These are phyloP conservation scores for Neurospora sp. DNA, from an alignment of 2,329 filamentous ascomycete species.

Conservation along the genomic window DNA sequence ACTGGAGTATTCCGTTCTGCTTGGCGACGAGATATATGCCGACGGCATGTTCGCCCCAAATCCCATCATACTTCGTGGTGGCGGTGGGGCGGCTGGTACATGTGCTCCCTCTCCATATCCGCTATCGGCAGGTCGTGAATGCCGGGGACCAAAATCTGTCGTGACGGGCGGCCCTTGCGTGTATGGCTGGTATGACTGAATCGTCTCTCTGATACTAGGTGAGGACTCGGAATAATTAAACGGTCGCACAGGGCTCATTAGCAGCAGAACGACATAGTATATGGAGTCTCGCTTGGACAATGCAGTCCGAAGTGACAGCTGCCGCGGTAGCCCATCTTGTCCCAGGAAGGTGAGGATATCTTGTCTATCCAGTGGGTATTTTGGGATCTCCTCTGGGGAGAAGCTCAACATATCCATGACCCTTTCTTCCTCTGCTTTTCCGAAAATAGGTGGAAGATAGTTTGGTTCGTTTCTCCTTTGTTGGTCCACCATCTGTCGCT, in stretches of 20 bases:
- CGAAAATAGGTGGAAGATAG: constrained; percentile 55
- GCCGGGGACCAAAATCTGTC: constrained; percentile 36
- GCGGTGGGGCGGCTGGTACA: constrained; percentile 16
- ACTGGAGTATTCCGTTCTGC: constrained; percentile 33
- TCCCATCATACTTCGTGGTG: constrained; percentile 27
- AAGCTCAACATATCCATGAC: constrained; percentile 48
- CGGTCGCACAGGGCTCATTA: constrained; percentile 29
- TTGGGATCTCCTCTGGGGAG: constrained; percentile 40
- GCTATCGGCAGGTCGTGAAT: constrained; percentile 28
- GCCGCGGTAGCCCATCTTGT: constrained; percentile 40
- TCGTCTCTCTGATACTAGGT: constrained; percentile 32
- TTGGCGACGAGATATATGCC: constrained; percentile 36
- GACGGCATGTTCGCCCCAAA: constrained; percentile 32
- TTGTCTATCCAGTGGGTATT: constrained; percentile 41
- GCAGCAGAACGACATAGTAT: constrained; percentile 48
- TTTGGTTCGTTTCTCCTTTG: constrained; percentile 49
- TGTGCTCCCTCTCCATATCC: constrained; percentile 18
- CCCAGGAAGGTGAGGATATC: constrained; percentile 46
- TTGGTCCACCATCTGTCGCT: constrained; percentile 46
- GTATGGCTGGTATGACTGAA: constrained; percentile 33
- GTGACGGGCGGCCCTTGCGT: constrained; percentile 37
- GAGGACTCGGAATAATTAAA: constrained; percentile 36
- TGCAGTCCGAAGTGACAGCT: constrained; percentile 42
- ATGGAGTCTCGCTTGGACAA: constrained; percentile 52
- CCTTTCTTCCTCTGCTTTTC: constrained; percentile 41